Conservation (phyloP, 225 moss, liverwort and hornwort genomes). For the Ulota crispa region DNA sequence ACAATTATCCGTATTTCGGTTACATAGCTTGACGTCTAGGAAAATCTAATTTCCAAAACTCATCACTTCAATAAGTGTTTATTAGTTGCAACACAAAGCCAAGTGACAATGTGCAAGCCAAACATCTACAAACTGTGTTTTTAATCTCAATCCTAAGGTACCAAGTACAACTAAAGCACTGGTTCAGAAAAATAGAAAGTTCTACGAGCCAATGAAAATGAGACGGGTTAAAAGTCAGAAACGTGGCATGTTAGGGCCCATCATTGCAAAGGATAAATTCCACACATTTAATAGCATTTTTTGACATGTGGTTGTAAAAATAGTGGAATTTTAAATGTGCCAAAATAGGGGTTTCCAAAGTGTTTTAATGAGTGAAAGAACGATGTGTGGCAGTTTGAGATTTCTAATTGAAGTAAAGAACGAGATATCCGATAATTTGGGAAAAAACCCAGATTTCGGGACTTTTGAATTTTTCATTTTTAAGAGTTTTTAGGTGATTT, state of each 20-base stretch:
- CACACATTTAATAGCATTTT: no score
- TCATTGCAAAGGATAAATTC: not conserved
- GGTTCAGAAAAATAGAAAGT: not conserved
- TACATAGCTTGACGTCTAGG: not conserved
- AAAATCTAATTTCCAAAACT: conserved; percentile 1
- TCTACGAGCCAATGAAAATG: not conserved
- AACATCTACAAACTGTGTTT: conserved; percentile 8
- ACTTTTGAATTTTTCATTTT: no score
- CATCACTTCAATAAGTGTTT: not conserved
- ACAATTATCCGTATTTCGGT: not conserved
- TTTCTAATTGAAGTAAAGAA: not conserved
- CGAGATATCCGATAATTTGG: no score
- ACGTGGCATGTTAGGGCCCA: not conserved
- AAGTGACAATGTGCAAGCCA: not conserved
- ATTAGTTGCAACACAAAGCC: not conserved
- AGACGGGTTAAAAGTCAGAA: not conserved
- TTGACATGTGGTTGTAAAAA: not conserved
- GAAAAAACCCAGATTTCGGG: no score
- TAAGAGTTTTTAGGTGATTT: no score
- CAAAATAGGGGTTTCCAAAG: not conserved
- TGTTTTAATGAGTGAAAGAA: not conserved
- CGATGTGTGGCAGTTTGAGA: not conserved
- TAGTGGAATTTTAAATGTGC: not conserved
- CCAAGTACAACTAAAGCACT: not conserved
- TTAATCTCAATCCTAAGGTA: not conserved